Conservation (phyloP, 768 basidiomycete species). For the Filobasidium wieringae region DNA sequence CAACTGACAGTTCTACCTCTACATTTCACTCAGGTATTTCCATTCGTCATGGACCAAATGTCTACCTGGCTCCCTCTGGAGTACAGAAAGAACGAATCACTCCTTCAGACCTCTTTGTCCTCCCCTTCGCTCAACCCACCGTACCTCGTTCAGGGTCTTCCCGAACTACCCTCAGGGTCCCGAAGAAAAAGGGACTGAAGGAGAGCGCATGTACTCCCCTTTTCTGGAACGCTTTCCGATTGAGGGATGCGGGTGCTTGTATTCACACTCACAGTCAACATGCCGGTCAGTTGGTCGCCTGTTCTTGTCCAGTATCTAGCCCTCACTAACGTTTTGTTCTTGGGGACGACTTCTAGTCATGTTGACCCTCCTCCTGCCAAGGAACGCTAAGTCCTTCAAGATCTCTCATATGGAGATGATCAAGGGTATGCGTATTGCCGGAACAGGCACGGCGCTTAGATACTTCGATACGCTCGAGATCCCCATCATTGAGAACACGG, state of each 20-base stretch:
- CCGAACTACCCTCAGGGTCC: conserved; percentile 66
- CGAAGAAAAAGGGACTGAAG: conserved; percentile 54
- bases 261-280: conserved; percentile 87
- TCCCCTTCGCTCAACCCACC: conserved; percentile 58
- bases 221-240: conserved; percentile 82
- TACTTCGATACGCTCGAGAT: conserved; percentile 75
- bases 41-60: conserved; percentile 57
- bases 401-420: conserved; percentile 95
- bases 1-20: conserved; percentile 7
- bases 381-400: conserved; percentile 47
- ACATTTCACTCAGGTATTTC: conserved; percentile 54
- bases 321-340: background rate
- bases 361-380: conserved; percentile 64
- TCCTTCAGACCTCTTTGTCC: conserved; percentile 73
- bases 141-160: conserved; percentile 53
- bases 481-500: conserved; percentile 85
- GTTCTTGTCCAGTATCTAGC: background rate
- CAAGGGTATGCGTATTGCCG: conserved; percentile 69
- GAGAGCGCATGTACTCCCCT: conserved; percentile 81
- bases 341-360: conserved; percentile 48
- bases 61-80: conserved; percentile 72
- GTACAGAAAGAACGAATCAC: conserved; percentile 83
- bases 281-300: conserved; percentile 38
- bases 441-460: conserved; percentile 61
- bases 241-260: conserved; percentile 67